Evolutionary conservation across 2,329 filamentous ascomycete genomes (phyloP).

Genomic region (Karstenula rhodostoma): DNA sequence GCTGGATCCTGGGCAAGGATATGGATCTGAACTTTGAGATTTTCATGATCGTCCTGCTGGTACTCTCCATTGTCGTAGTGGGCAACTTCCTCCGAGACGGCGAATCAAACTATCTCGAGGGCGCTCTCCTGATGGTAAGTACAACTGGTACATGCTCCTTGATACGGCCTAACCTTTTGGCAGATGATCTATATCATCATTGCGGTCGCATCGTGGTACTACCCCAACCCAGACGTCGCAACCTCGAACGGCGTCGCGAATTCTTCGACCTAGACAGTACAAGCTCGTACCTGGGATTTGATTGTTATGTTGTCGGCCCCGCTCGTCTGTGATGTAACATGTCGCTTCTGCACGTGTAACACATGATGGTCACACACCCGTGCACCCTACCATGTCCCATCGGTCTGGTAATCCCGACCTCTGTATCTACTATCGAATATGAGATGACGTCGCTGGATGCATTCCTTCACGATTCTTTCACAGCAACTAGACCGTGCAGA

Average conservation of each 20-base stretch:
- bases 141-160: too few species aligned
- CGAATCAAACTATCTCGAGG: constrained; percentile 91
- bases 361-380: too few species aligned
- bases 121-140: constrained; percentile 72
- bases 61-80: constrained; percentile 85
- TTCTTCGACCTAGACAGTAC: neutral
- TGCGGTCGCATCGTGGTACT: constrained; percentile 68
- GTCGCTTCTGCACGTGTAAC: too few species aligned
- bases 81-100: constrained; percentile 88
- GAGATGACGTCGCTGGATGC: neutral
- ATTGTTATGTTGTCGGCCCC: neutral
- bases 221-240: constrained; percentile 58
- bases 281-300: neutral
- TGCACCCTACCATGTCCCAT: too few species aligned
- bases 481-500: too few species aligned
- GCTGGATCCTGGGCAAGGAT: constrained; percentile 74
- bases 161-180: neutral
- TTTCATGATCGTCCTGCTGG: constrained; percentile 83
- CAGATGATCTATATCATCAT: constrained; percentile 69
- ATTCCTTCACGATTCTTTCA: too few species aligned
- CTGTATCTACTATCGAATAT: neutral
- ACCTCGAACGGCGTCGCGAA: constrained; percentile 35
- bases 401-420: too few species aligned
- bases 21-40: constrained; percentile 88
- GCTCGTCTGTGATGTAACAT: neutral